Base-by-base conservation (phyloP, 192 early-diverging fungal genomes). In the Coemansia sp. region DNA sequence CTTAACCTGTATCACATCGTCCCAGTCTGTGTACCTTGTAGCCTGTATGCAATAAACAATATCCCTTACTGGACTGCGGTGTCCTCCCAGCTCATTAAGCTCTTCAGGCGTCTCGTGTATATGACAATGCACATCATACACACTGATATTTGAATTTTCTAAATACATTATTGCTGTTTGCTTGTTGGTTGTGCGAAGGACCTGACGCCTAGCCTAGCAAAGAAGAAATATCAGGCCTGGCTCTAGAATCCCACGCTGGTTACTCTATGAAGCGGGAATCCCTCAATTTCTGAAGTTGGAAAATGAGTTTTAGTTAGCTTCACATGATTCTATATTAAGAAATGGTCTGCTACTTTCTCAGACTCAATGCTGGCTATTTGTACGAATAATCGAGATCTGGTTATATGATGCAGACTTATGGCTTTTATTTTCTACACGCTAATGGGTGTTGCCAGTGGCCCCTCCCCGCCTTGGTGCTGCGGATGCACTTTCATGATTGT, bases 111-210 rank as follows among this genome's bases (percentile, higher is more conserved):
- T 73, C 34, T 82, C 74, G 23, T 82, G 80, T 25, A 82, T 71
- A 49, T 82, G 80, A 49, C 74, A 77, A 53, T 82, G 80, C 22
- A 61, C 74, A 48, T 82, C 80, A 53, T 63, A 75, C 10, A 65
- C 47, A 5, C 28, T 23, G 3, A 2, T 23, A 7, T 9, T 5
- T 16, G 24, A 5, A 25, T 16, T 2, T 25, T 31, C 9, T 8
- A 0, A 61, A 28, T 0, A 4, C 41, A 22, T 60, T 44, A 22
- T 60, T 44, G 27, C 25, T 21, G 5, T 25, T 19, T 28, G 2
- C 48, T n/a, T 22, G 16, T 56, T 44, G 5, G 16, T 6, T 78
- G 76, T 78, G 54, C 55, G 54, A 55, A 47, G 53, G 32, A 49
- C 54, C 57, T 74, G 59, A 78, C 76, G 67, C 76, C 60, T 32